Conservation (phyloP, 331 rosid genomes). For the Malus hybrid region DNA sequence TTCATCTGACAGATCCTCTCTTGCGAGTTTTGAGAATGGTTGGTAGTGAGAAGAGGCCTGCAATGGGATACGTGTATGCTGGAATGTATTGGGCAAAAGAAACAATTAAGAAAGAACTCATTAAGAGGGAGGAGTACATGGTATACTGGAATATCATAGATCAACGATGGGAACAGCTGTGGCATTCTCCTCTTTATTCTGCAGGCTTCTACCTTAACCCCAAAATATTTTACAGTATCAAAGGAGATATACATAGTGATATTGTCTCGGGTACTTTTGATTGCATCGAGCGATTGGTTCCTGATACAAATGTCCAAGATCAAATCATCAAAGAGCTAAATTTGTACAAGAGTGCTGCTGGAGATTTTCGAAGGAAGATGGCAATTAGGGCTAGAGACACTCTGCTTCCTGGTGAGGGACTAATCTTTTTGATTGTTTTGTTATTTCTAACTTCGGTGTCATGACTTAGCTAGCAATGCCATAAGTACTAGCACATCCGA, state of each 20-base stretch:
- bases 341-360: conserved; percentile 60
- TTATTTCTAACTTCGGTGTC: conserved; percentile 5
- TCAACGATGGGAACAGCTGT: conserved; percentile 69
- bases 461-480: neutral
- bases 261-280: conserved; percentile 68
- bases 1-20: conserved; percentile 62
- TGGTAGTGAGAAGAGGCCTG: conserved; percentile 69
- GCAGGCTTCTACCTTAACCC: conserved; percentile 91
- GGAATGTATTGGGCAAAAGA: conserved; percentile 80
- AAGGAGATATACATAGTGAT: conserved; percentile 59
- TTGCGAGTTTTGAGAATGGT: conserved; percentile 57
- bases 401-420: conserved; percentile 73
- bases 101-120: conserved; percentile 66
- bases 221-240: conserved; percentile 63
- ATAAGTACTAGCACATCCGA: neutral
- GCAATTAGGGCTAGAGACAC: conserved; percentile 82
- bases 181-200: conserved; percentile 74
- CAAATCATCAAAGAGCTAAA: conserved; percentile 73
- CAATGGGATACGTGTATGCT: conserved; percentile 73
- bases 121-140: conserved; percentile 68
- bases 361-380: conserved; percentile 90
- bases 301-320: conserved; percentile 81
- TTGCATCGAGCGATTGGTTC: conserved; percentile 83
- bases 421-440: conserved; percentile 11
- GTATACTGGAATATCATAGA: conserved; percentile 84